These are phyloP conservation scores for Nemania serpens DNA, from an alignment of 2,329 filamentous ascomycete species.

Conservation along the genomic window DNA sequence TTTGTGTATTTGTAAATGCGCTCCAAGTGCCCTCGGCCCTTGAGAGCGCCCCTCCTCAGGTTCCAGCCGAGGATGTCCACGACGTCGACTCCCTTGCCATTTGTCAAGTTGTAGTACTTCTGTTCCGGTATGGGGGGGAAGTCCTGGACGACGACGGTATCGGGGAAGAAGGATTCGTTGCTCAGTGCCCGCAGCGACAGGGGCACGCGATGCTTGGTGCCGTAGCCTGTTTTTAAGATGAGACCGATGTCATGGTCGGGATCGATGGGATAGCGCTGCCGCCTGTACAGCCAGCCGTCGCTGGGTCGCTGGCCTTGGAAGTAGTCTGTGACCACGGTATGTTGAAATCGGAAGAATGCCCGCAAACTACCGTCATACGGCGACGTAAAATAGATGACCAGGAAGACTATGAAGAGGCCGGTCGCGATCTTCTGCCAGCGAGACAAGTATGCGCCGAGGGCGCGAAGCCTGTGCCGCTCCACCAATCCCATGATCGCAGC, in stretches of 20 bases:
- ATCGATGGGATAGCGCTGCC: constrained; percentile 50
- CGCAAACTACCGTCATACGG: constrained; percentile 39
- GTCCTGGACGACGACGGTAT: constrained; percentile 57
- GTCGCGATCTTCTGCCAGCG: constrained; percentile 39
- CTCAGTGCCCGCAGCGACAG: constrained; percentile 54
- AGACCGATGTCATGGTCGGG: constrained; percentile 53
- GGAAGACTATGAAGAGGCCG: constrained; percentile 32
- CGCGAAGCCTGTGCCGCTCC: constrained; percentile 37
- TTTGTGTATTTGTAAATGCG: constrained; percentile 41
- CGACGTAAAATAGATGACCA: constrained; percentile 38
- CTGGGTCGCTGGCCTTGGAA: constrained; percentile 39
- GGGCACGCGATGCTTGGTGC: constrained; percentile 54
- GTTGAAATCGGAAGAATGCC: constrained; percentile 40
- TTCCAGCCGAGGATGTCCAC: constrained; percentile 44
- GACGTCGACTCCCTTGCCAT: constrained; percentile 37
- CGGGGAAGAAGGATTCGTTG: constrained; percentile 45
- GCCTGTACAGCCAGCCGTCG: constrained; percentile 50
- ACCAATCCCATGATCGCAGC: constrained; percentile 32
- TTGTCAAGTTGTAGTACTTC: constrained; percentile 31
- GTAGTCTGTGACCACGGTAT: constrained; percentile 37
- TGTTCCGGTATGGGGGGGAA: constrained; percentile 45
- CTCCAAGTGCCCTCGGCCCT: constrained; percentile 37
- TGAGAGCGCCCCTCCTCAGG: constrained; percentile 36
- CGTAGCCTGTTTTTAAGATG: constrained; percentile 62
- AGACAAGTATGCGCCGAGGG: constrained; percentile 35